phyloP scores from a whole-genome alignment of 2,329 filamentous ascomycete genomes.

The Rutstroemia sp. region DNA sequence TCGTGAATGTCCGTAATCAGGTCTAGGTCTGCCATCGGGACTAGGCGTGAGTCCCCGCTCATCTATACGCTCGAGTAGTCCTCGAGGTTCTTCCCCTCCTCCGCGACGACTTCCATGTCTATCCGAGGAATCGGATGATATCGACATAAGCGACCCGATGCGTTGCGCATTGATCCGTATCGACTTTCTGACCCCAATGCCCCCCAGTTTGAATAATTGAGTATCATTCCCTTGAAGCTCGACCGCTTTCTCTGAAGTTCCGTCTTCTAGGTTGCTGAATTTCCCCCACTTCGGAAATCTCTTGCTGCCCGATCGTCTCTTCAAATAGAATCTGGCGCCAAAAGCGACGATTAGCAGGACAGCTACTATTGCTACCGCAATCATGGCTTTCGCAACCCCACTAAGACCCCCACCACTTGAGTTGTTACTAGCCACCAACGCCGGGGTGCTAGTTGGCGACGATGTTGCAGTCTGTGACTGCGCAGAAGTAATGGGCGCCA shows the following conservation, averaged over 20 bases:
- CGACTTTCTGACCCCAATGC: slow-evolving; percentile 1
- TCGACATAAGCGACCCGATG: slow-evolving; percentile 1
- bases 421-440: not conserved
- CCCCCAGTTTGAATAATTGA: slow-evolving; percentile 6
- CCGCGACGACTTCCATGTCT: not conserved
- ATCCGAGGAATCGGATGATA: not conserved
- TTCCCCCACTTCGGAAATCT: not conserved
- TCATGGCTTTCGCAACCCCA: slow-evolving; percentile 1
- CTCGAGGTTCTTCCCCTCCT: slow-evolving; percentile 1
- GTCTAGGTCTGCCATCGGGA: not conserved
- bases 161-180: not conserved
- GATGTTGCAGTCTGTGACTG: not conserved
- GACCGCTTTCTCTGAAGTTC: not conserved
- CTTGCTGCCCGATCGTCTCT: not conserved
- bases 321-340: not conserved
- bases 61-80: not conserved
- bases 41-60: not conserved
- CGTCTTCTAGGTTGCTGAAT: slow-evolving; percentile 5
- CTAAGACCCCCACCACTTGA: not conserved
- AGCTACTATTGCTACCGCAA: not conserved
- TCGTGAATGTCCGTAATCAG: not conserved
- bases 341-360: slow-evolving; percentile 1
- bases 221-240: slow-evolving; percentile 3
- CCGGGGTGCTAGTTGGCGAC: not conserved
- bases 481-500: not conserved